Percentiles rank a stretch among this genome's conserved stretches.
Evolutionary conservation across 768 basidiomycete species (phyloP).

Genomic region (Kwoniella sp.): DNA sequence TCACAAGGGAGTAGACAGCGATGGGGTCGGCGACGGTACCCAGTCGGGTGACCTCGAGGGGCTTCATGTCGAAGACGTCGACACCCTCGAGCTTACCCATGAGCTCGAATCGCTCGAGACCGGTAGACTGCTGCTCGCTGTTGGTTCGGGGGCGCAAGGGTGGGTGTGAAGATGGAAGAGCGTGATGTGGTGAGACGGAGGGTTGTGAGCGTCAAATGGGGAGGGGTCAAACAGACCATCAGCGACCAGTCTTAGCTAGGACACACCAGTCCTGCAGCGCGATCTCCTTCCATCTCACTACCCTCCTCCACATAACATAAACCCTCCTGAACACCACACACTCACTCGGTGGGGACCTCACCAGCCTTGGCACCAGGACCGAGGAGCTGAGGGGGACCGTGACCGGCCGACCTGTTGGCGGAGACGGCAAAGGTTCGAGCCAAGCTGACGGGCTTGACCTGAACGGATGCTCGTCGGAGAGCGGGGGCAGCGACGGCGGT

Average conservation of each 20-base stretch:
- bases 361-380: conserved; percentile 47
- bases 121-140: conserved; percentile 79
- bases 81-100: conserved; percentile 82
- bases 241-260: neutral
- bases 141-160: neutral
- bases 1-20: conserved; percentile 77
- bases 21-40: conserved; percentile 86
- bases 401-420: conserved; percentile 26
- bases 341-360: conserved; percentile 48
- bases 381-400: conserved; percentile 43
- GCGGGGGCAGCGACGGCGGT: conserved; percentile 22
- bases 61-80: conserved; percentile 81
- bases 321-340: too few species aligned
- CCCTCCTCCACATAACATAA: too few species aligned
- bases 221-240: neutral
- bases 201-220: neutral
- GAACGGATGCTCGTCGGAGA: conserved; percentile 10
- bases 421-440: conserved; percentile 36
- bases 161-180: neutral
- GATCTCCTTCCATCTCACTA: too few species aligned
- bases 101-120: conserved; percentile 91
- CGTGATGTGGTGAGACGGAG: neutral
- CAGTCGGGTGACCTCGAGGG: conserved; percentile 75
- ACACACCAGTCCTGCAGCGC: neutral
- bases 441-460: neutral